Evolutionary conservation across 371 early-diverging fungal species (phyloP).

Genomic region (Chytridiales sp.): DNA sequence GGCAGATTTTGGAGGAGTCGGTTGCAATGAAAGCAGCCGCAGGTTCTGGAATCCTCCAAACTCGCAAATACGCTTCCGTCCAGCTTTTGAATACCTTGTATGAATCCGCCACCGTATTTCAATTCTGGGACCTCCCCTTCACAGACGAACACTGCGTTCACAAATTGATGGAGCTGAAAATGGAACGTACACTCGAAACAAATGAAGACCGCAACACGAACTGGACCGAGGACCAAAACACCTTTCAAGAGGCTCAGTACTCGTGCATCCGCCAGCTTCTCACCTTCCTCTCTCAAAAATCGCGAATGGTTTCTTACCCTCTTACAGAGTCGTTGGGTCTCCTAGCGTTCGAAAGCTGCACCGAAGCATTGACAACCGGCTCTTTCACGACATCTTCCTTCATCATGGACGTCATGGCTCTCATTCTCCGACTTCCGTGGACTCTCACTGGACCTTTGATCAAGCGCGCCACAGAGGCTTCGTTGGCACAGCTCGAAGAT

Average conservation of each 20-base stretch:
- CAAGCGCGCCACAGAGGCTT: no score
- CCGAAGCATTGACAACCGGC: constrained; percentile 1
- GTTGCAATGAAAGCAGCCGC: no score
- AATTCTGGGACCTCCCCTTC: background rate
- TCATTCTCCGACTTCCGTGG: no score
- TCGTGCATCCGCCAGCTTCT: background rate
- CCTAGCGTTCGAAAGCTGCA: background rate
- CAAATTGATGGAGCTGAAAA: background rate
- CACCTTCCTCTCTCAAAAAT: background rate
- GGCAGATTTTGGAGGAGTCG: no score
- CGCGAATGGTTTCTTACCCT: background rate
- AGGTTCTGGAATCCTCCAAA: no score
- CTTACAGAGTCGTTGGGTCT: background rate
- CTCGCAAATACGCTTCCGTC: no score
- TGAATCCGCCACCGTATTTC: no score
- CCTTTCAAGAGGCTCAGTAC: constrained; percentile 15
- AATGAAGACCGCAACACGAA: constrained; percentile 6
- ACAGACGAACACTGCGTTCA: background rate
- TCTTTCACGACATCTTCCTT: background rate
- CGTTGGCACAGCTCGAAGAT: no score
- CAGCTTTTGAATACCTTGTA: no score
- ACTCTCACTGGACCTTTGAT: no score
- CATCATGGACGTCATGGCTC: background rate
- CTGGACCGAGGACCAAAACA: constrained; percentile 19
- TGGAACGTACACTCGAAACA: background rate